Base-by-base conservation (phyloP, 2,329 filamentous ascomycete species). In the Fonsecaea pedrosoi region DNA sequence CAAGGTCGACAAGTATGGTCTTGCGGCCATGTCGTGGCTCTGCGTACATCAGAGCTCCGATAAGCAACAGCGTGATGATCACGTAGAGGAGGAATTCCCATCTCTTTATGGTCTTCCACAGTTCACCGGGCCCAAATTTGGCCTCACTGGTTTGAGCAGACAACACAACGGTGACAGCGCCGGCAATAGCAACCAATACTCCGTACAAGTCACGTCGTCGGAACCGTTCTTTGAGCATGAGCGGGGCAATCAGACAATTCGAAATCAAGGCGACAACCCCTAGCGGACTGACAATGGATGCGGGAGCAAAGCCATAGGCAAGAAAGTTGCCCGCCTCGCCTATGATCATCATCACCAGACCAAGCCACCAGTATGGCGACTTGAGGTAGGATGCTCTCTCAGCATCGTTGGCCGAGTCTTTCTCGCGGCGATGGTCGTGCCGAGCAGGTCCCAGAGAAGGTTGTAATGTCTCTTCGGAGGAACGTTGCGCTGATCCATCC, bases 321-420 rank as follows among this genome's bases (percentile, higher is more conserved):
- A 99, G 82, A 76, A 99, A 99, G 78, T 99, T 99, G 60, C 95
- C 95, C 76, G 91, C 90, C 81, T 99, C 95, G 65, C 95, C 95
- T 30, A 97, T 82, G 0, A 90, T 92, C 87, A 99, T 99, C 67
- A 99, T 84, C 15, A 96, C 86, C 71, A 98, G 94, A 21, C 95
- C 95, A 37, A 89, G 81, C 95, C 95, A 99, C 95, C 95, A 99
- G 76, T 95, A 97, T 1, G 93, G 92, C 40, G 93, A 97, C 70
- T 88, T 89, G 67, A 99, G 86, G 78, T 99, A 99, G 5, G 87
- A 90, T 65, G 89, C 89, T 35, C 88, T 82, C 68, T 83, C 82
- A 1, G 77, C 74, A 2, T 73, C 74, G 6, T 78, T 76, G 21
- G 76, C 76, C 63, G 78, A 77, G 61, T 80, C 80, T 3, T 75